These are phyloP conservation scores for Ceratocystis smalleyi DNA, from an alignment of 2,329 filamentous ascomycete species.

Conservation along the genomic window DNA sequence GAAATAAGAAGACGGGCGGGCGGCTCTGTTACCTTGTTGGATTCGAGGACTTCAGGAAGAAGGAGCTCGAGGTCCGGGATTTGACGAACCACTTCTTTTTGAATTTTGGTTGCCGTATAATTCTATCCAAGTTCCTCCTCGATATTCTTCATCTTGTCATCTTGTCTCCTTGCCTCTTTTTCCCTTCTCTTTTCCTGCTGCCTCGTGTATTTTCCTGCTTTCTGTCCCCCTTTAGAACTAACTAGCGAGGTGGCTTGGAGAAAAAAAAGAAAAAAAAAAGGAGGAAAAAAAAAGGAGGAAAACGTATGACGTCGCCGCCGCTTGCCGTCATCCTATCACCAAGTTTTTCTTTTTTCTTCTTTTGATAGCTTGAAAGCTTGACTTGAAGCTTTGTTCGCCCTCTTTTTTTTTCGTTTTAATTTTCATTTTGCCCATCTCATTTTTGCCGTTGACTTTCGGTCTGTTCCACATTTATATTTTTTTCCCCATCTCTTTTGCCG, in stretches of 20 bases:
- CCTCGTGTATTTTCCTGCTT: slow-evolving; percentile 3
- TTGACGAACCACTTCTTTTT: too few relatives aligned
- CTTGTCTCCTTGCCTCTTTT: neutral
- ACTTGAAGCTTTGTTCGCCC: neutral
- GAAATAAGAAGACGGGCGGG: too few relatives aligned
- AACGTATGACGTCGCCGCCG: slow-evolving; percentile 1
- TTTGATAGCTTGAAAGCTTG: neutral
- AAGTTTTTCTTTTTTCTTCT: neutral
- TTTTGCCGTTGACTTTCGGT: neutral
- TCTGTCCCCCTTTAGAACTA: neutral
- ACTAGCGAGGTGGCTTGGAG: too few relatives aligned
- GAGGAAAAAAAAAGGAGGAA: slow-evolving; percentile 4
- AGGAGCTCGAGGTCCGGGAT: neutral
- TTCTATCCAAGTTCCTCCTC: neutral
- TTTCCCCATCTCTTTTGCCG: neutral
- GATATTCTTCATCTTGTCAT: neutral
- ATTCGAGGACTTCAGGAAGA: too few relatives aligned
- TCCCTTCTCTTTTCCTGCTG: slow-evolving; percentile 2
- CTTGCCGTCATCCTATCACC: neutral
- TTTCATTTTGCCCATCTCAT: neutral
- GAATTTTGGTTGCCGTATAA: neutral
- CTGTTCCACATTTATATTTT: neutral
- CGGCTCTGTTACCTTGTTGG: too few relatives aligned
- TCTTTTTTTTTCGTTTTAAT: neutral
- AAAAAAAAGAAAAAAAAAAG: slow-evolving; percentile 6